Base-by-base conservation (phyloP, 805 yeast species). In the Saturnispora zaruensis region DNA sequence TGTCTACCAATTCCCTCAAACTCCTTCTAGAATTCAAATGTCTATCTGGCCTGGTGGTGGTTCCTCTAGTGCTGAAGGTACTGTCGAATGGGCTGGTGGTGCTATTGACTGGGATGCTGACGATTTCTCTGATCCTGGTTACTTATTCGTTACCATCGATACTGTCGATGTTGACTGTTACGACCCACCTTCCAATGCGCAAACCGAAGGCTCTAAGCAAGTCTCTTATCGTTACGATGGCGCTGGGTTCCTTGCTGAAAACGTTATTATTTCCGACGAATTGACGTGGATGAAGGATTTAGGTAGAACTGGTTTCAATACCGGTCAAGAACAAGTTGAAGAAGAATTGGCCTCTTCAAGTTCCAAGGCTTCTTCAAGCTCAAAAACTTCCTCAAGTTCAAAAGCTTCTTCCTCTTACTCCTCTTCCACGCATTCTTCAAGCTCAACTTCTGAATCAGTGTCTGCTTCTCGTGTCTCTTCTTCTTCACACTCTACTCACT, bases 31-130 rank as follows among this genome's bases (percentile, higher is more conserved):
- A 60, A 68, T 89, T 44, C 87, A 84, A 62, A 65, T 83, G 47
- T 84, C 90, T 4, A 63, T 84, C 51, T 84, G 91, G 91, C 88
- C 91, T 2, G 90, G 78, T 70, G 90, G 89, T 65, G 90, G 89
- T 65, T 73, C 68, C 53, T 54, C 75, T 8, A 59, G 71, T 28
- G 77, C 76, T 21, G 55, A 59, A 25, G 90, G 90, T 72, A 83
- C 89, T 13, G 72, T 77, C 53, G 84, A 74, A 51, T 89, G 90
- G 90, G 86, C 96, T 34, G 96, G 96, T 68, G 97, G 97, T 69
- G 71, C 55, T 26, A 79, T 90, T 53, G 73, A 87, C 70, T 90
- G 97, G 97, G 67, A 83, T 64, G 76, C 90, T 13, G 63, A 72
- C 3, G 96, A 88, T 66, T 77, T 89, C 51, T 59, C 72, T 53